Base-by-base conservation (phyloP, 2,329 filamentous ascomycete genomes). In the Colletotrichum sp. region DNA sequence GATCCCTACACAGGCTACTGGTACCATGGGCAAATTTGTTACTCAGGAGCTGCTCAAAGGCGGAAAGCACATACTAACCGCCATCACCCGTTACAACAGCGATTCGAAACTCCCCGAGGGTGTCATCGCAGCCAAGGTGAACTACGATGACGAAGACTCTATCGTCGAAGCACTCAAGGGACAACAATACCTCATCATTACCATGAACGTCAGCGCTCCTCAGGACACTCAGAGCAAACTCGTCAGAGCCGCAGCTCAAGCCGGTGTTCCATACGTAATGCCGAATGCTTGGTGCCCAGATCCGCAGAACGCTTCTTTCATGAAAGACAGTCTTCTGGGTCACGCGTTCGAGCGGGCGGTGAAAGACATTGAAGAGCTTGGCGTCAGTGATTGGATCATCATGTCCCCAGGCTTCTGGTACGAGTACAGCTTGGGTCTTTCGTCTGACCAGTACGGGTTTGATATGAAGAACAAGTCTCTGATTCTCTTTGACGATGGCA, bases 401-500 rank as follows among this genome's bases (percentile, higher is more conserved):
- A 78, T 89, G 30, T 80, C 78, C 43, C 88, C 85, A 77, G 85
- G 87, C 0, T 90, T 89, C 78, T 91, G 89, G 89, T 91, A 90
- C 79, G 88, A 91, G 65, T 89, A 85, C 76, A 89, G 86, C 78
- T 79, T 91, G 5, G 85, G 81, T 16, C 56, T 66, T 1, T 80
- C 81, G 3, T 52, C 74, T 9, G 36, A 73, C 32, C 62, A 81
- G 56, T 89, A 84, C 13, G 90, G 90, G 1, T 89, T 91, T 80
- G 88, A 91, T 70, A 82, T 91, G 60, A 78, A 82, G 9, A 84
- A 87, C 52, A 82, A 82, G 1, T 81, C 80, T 8, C 79, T 87
- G 13, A 88, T 85, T 0, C 80, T 90, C n/a, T 90, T 86, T 73
- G 91, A 91, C 75, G 89, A 91, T 32, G 93, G 93, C 0, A 87